Evolutionary conservation across 2,329 filamentous ascomycete species (phyloP).

Genomic region (Cadophora gregata): DNA sequence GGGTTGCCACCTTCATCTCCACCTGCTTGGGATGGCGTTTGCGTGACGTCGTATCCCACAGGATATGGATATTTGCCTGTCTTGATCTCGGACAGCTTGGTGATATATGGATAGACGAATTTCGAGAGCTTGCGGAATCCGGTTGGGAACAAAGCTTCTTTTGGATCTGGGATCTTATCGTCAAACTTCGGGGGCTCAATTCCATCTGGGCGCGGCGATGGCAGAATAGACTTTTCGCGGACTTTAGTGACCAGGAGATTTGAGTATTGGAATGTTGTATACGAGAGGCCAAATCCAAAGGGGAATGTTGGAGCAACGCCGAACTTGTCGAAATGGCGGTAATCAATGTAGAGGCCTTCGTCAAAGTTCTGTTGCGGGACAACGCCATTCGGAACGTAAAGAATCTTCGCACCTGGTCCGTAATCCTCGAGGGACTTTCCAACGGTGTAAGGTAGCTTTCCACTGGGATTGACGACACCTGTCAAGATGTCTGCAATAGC

Average conservation of each 20-base stretch:
- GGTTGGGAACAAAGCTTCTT: slow-evolving; percentile 60
- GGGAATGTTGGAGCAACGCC: slow-evolving; percentile 78
- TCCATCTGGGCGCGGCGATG: slow-evolving; percentile 46
- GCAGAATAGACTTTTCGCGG: slow-evolving; percentile 43
- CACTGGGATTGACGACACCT: slow-evolving; percentile 71
- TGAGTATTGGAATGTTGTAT: slow-evolving; percentile 65
- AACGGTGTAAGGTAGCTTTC: slow-evolving; percentile 88
- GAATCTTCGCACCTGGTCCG: slow-evolving; percentile 71
- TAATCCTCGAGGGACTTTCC: slow-evolving; percentile 78
- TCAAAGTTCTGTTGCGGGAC: slow-evolving; percentile 82
- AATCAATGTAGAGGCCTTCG: slow-evolving; percentile 87
- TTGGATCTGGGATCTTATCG: slow-evolving; percentile 54
- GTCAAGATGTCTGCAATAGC: slow-evolving; percentile 82
- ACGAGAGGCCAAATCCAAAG: slow-evolving; percentile 83
- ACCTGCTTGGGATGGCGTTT: slow-evolving; percentile 61
- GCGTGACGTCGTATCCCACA: slow-evolving; percentile 54
- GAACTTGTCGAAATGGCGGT: slow-evolving; percentile 84
- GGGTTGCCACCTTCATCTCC: slow-evolving; percentile 66
- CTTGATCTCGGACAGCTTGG: slow-evolving; percentile 45
- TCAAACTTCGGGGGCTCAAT: slow-evolving; percentile 56
- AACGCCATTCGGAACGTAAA: slow-evolving; percentile 72
- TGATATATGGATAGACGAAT: slow-evolving; percentile 69
- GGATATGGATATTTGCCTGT: slow-evolving; percentile 49
- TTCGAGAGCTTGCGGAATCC: slow-evolving; percentile 63
- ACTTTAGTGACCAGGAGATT: slow-evolving; percentile 53